Base-by-base conservation (phyloP, 176 grass and related monocot genomes). In the Carex kokanica region DNA sequence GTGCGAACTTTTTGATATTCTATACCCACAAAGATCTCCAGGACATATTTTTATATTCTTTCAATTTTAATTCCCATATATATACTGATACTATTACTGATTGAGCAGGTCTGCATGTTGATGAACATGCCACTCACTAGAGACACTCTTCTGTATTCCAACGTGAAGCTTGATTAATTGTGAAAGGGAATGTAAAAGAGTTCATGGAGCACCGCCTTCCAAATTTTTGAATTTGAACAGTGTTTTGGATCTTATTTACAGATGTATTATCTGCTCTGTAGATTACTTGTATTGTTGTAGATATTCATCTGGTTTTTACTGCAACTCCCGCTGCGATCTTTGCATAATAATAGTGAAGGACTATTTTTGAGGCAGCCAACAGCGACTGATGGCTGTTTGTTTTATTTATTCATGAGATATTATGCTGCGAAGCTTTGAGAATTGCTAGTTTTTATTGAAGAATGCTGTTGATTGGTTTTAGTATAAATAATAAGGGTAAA, bases 111-210 rank as follows among this genome's bases (percentile, higher is more conserved):
- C 60, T 95, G 88, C 88, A 83, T 90, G 67, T 91, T 95, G 52
- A 78, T 91, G 74, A 88, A 93, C 80, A 95, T 99, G 96, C 91
- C 96, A 31, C 84, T 99, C 60, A 99, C 93, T 29, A 92, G 80
- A 85, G 96, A 99, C 86, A 95, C 91, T 14, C 91, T 99, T 81
- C 89, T 99, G 36, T 99, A 99, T 79, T 95, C 93, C 55, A 99
- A 99, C 55, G 91, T 95, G 60, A 99, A 99, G 89, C 74, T 99
- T 11, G 93, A 99, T 93, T 95, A 86, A 83, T 83, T 87, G 81
- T 56, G 43, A 25, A 71, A 43, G 11, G 11, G 31, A 20, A 14
- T 36, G 88, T 57, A 32, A 20, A 60, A 14, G 53, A 55, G 73
- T 85, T 27, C 83, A 10, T 64, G 5, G 20, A 25, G 52, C 27